Evolutionary conservation across 495 filamentous ascomycete genomes (phyloP).

Genomic region (Xylaria scruposa): DNA sequence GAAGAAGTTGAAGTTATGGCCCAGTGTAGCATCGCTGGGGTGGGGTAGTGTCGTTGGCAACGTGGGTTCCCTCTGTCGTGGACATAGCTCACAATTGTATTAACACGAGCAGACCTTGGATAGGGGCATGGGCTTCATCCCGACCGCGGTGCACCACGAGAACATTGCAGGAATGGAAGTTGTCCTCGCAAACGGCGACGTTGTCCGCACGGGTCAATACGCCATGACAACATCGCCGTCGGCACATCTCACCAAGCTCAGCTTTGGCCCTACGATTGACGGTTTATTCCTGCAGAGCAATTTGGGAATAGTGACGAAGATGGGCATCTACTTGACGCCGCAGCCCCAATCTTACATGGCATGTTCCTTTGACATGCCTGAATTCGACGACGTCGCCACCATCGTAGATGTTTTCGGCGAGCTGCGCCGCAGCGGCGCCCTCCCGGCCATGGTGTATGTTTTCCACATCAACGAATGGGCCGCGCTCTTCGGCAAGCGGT

Average conservation of each 20-base stretch:
- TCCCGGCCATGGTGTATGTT: conserved; percentile 51
- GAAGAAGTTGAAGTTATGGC: conserved; percentile 59
- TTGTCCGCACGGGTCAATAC: conserved; percentile 58
- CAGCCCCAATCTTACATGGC: conserved; percentile 58
- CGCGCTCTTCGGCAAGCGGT: conserved; percentile 52
- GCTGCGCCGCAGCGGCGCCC: conserved; percentile 46
- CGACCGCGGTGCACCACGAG: conserved; percentile 57
- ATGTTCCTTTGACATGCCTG: conserved; percentile 55
- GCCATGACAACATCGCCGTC: conserved; percentile 52
- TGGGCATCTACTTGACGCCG: conserved; percentile 54
- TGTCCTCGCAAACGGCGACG: conserved; percentile 54
- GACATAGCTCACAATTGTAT: background rate
- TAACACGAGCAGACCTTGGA: conserved; percentile 45
- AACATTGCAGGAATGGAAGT: conserved; percentile 57
- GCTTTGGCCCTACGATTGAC: conserved; percentile 55
- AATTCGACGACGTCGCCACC: conserved; percentile 52
- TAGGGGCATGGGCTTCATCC: conserved; percentile 53
- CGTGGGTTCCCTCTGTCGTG: conserved; percentile 33
- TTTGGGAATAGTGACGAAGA: conserved; percentile 57
- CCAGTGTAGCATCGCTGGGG: conserved; percentile 61
- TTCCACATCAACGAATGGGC: conserved; percentile 56
- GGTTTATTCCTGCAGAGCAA: conserved; percentile 59
- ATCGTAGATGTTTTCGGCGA: conserved; percentile 50
- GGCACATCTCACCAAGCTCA: conserved; percentile 54
- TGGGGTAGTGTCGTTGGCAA: conserved; percentile 65